Conservation (phyloP, 1,284 basidiomycete genomes). For the Heterobasidion annosum region DNA sequence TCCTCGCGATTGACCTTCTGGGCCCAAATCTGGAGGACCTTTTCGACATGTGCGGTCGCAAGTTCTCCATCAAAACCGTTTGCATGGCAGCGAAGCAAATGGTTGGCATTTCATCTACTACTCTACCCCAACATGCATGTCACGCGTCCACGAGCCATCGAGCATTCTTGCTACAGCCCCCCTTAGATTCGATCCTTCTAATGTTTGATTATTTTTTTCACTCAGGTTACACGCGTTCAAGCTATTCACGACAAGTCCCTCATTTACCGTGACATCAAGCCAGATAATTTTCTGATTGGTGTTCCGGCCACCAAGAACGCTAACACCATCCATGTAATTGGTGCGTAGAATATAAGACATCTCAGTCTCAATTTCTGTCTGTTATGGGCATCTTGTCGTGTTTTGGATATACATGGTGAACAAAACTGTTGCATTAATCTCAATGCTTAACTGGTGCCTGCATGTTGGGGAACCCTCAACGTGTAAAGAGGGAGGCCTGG, state of each 20-base stretch:
- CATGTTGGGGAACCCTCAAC: neutral
- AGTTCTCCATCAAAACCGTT: conserved; percentile 95
- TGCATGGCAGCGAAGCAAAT: conserved; percentile 97
- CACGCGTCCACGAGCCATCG: neutral
- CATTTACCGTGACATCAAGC: conserved; percentile 99
- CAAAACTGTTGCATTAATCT: no score
- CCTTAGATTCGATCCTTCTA: no score
- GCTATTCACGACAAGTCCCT: conserved; percentile 97
- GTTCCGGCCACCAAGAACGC: conserved; percentile 89
- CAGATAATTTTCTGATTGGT: conserved; percentile 97
- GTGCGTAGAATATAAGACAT: conserved; percentile 28
- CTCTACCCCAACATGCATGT: neutral
- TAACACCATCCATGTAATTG: conserved; percentile 88
- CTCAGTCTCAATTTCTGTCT: neutral
- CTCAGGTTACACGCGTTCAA: conserved; percentile 90
- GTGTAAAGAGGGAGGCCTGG: neutral
- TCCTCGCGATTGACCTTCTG: conserved; percentile 92
- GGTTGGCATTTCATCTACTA: neutral
- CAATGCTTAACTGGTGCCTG: no score
- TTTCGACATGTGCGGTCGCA: conserved; percentile 98
- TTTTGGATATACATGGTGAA: no score
- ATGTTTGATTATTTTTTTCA: neutral
- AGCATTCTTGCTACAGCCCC: neutral
- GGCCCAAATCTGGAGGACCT: conserved; percentile 96
- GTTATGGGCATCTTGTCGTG: no score